phyloP scores from a whole-genome alignment of 2,329 filamentous ascomycete species.

The Claviceps lovelessii region DNA sequence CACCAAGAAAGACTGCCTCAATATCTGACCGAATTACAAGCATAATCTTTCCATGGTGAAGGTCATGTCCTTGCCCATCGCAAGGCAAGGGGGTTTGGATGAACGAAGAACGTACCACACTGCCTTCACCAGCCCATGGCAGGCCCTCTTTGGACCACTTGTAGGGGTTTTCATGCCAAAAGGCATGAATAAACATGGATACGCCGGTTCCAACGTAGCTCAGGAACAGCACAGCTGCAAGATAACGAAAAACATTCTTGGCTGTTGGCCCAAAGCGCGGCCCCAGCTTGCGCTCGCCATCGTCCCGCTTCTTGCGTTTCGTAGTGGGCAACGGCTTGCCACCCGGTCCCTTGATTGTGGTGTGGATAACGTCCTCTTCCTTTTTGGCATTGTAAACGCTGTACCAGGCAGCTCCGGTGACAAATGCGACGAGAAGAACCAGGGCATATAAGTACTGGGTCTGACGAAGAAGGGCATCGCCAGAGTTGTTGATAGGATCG shows the following conservation, averaged over 20 bases:
- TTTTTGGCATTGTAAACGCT: slow-evolving; percentile 38
- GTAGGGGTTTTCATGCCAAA: slow-evolving; percentile 31
- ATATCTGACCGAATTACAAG: too few relatives aligned
- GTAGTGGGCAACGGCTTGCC: slow-evolving; percentile 70
- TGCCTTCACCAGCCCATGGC: slow-evolving; percentile 62
- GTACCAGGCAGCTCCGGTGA: slow-evolving; percentile 35
- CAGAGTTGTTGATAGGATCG: slow-evolving; percentile 14
- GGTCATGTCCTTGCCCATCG: too few relatives aligned
- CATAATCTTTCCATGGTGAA: too few relatives aligned
- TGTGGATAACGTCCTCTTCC: slow-evolving; percentile 31
- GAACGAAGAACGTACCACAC: slow-evolving; percentile 44
- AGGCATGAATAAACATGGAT: slow-evolving; percentile 60
- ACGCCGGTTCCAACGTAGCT: slow-evolving; percentile 64
- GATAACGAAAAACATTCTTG: slow-evolving; percentile 61
- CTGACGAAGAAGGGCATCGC: slow-evolving; percentile 29
- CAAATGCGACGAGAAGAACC: slow-evolving; percentile 37
- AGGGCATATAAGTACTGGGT: slow-evolving; percentile 39
- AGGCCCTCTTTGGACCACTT: slow-evolving; percentile 31
- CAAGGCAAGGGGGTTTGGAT: neutral
- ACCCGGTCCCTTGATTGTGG: slow-evolving; percentile 57
- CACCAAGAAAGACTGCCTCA: neutral
- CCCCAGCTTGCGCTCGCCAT: slow-evolving; percentile 29
- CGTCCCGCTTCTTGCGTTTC: slow-evolving; percentile 39
- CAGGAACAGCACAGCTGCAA: slow-evolving; percentile 54
- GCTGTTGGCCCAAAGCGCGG: slow-evolving; percentile 49